Percentiles rank a stretch among this genome's conserved stretches.
These are phyloP conservation scores for Laguncularia racemosa DNA, from an alignment of 345 rosid species.

Conservation along the genomic window DNA sequence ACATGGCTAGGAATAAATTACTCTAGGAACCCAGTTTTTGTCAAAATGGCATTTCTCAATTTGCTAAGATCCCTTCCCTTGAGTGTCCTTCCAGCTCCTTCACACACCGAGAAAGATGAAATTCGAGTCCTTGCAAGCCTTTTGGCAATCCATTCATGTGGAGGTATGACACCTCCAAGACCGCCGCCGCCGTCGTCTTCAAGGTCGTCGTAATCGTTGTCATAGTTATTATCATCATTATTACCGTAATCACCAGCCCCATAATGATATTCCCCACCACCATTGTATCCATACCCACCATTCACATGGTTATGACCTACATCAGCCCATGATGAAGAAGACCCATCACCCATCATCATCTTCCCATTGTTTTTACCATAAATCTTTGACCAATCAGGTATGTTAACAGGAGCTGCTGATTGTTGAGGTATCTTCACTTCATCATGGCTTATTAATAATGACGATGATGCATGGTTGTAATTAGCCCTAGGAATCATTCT, in stretches of 20 bases:
- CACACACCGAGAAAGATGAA: conserved; percentile 85
- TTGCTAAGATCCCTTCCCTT: conserved; percentile 97
- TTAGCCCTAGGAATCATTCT: conserved; percentile 27
- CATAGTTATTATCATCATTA: conserved; percentile 6
- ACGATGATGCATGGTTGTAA: conserved; percentile 11
- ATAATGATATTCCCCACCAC: background rate
- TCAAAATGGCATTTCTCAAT: conserved; percentile 77
- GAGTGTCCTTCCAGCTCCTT: conserved; percentile 91
- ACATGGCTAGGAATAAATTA: conserved; percentile 6
- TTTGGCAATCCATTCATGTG: conserved; percentile 94
- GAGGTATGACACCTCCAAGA: conserved; percentile 59
- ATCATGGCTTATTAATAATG: background rate
- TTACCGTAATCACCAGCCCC: conserved; percentile 9
- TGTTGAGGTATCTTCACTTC: conserved; percentile 29
- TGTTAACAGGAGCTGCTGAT: conserved; percentile 75
- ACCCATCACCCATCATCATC: conserved; percentile 10
- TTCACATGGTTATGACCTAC: background rate
- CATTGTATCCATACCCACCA: background rate
- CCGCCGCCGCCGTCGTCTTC: conserved; percentile 24
- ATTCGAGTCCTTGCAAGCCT: conserved; percentile 71
- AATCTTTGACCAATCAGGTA: conserved; percentile 93
- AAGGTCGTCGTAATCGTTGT: conserved; percentile 1
- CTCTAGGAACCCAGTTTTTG: conserved; percentile 92
- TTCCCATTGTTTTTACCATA: conserved; percentile 34
- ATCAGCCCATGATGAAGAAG: conserved; percentile 14